phyloP scores from a whole-genome alignment of 352 stramenopile species.

The Pythium monospermum region DNA sequence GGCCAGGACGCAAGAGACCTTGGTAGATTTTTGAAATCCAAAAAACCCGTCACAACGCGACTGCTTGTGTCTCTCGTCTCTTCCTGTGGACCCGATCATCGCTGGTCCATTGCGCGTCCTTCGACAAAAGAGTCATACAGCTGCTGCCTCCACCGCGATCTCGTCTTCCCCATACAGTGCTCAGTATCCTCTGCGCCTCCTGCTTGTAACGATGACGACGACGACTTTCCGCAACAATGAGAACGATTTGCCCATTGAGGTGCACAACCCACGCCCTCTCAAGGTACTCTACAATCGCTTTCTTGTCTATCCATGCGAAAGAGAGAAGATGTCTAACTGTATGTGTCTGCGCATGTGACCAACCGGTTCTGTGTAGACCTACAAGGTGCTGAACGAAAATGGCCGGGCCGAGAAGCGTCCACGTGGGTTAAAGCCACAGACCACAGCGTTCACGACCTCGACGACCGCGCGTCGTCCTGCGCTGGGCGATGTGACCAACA shows the following conservation, averaged over 20 bases:
- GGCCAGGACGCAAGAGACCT: background rate
- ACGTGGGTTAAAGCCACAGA: constrained; percentile 43
- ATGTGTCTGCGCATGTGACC: constrained; percentile 6
- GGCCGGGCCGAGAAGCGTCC: constrained; percentile 49
- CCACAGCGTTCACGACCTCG: constrained; percentile 12
- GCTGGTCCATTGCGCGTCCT: no score
- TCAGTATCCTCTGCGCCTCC: background rate
- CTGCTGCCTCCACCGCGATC: background rate
- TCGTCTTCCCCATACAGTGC: background rate
- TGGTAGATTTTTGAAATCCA: constrained; percentile 19
- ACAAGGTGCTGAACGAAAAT: constrained; percentile 37
- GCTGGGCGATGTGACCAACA: constrained; percentile 70
- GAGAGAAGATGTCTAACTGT: background rate
- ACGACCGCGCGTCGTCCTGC: constrained; percentile 32
- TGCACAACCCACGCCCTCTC: constrained; percentile 29
- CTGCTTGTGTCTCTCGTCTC: background rate
- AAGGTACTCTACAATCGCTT: constrained; percentile 29
- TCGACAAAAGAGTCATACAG: no score
- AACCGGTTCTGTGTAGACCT: no score
- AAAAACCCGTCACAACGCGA: constrained; percentile 5
- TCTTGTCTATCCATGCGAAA: background rate
- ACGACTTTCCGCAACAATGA: constrained; percentile 58
- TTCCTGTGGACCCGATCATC: background rate
- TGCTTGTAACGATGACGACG: constrained; percentile 35
- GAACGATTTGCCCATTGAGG: constrained; percentile 53